These are phyloP conservation scores for Styphnolobium japonicum DNA, from an alignment of 306 rosid species.

Conservation along the genomic window DNA sequence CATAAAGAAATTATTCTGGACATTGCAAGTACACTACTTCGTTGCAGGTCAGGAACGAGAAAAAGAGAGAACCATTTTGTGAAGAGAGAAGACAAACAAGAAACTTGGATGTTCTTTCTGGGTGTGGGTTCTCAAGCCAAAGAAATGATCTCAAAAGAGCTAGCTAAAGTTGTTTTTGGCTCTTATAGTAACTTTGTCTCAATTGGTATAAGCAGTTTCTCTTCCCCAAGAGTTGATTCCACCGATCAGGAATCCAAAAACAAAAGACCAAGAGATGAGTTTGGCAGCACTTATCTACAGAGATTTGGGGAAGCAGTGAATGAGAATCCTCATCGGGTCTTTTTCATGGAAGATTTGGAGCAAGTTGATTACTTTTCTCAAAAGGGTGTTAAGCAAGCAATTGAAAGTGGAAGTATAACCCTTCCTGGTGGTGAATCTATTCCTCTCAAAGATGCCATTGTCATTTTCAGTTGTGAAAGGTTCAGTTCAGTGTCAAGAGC, in stretches of 20 bases:
- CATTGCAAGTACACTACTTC: slow-evolving; percentile 45
- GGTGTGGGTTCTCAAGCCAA: slow-evolving; percentile 46
- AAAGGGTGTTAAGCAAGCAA: slow-evolving; percentile 49
- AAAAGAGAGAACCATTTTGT: not conserved
- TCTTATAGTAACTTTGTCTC: slow-evolving; percentile 39
- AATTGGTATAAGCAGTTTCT: slow-evolving; percentile 39
- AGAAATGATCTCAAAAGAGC: slow-evolving; percentile 55
- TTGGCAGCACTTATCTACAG: slow-evolving; percentile 41
- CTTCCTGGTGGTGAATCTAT: slow-evolving; percentile 43
- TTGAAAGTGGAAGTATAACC: slow-evolving; percentile 46
- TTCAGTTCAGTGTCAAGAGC: slow-evolving; percentile 5
- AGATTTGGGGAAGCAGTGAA: slow-evolving; percentile 65
- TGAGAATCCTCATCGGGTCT: slow-evolving; percentile 71
- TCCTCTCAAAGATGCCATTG: slow-evolving; percentile 56
- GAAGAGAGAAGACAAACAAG: slow-evolving; percentile 33
- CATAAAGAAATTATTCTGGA: slow-evolving; percentile 43
- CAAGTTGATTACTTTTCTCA: slow-evolving; percentile 47
- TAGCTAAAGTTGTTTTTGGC: slow-evolving; percentile 62
- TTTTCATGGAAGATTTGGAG: slow-evolving; percentile 63
- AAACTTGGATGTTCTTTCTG: slow-evolving; percentile 51
- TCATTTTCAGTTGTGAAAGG: slow-evolving; percentile 49
- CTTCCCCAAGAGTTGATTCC: not conserved
- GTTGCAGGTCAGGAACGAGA: slow-evolving; percentile 50
- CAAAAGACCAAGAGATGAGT: slow-evolving; percentile 43
- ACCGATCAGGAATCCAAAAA: slow-evolving; percentile 10